These are phyloP conservation scores for Arthrobotrys sphaeroides DNA, from an alignment of 2,329 filamentous ascomycete genomes.

Conservation along the genomic window DNA sequence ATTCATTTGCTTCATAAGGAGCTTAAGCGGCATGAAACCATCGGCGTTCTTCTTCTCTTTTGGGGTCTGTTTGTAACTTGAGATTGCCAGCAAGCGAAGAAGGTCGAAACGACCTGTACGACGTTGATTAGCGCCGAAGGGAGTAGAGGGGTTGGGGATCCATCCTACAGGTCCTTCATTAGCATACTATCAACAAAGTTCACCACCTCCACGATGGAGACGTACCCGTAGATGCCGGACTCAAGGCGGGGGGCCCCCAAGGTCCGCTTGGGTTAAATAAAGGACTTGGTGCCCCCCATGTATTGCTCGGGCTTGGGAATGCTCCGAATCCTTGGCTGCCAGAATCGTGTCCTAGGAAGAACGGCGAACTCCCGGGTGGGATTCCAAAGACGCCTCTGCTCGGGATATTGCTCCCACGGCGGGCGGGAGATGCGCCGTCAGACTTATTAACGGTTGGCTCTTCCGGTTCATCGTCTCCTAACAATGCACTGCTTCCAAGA, in stretches of 20 bases:
- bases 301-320: slow-evolving; percentile 63
- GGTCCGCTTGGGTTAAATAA: slow-evolving; percentile 31
- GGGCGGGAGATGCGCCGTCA: slow-evolving; percentile 60
- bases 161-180: slow-evolving; percentile 54
- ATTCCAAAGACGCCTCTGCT: slow-evolving; percentile 64
- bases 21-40: slow-evolving; percentile 75
- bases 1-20: slow-evolving; percentile 72
- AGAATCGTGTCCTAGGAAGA: slow-evolving; percentile 61
- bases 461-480: slow-evolving; percentile 78
- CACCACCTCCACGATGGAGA: slow-evolving; percentile 12
- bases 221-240: slow-evolving; percentile 39
- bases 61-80: slow-evolving; percentile 59
- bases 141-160: slow-evolving; percentile 59
- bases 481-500: slow-evolving; percentile 86
- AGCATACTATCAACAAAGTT: slow-evolving; percentile 28
- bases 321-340: slow-evolving; percentile 62
- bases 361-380: slow-evolving; percentile 3
- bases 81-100: slow-evolving; percentile 22
- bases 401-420: slow-evolving; percentile 67
- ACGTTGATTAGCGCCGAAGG: slow-evolving; percentile 69
- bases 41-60: slow-evolving; percentile 63
- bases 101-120: slow-evolving; percentile 63
- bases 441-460: slow-evolving; percentile 63
- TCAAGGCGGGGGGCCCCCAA: slow-evolving; percentile 54
- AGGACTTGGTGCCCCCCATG: slow-evolving; percentile 8